These are phyloP conservation scores for Colletotrichum sp. DNA, from an alignment of 2,329 filamentous ascomycete genomes.

Conservation along the genomic window DNA sequence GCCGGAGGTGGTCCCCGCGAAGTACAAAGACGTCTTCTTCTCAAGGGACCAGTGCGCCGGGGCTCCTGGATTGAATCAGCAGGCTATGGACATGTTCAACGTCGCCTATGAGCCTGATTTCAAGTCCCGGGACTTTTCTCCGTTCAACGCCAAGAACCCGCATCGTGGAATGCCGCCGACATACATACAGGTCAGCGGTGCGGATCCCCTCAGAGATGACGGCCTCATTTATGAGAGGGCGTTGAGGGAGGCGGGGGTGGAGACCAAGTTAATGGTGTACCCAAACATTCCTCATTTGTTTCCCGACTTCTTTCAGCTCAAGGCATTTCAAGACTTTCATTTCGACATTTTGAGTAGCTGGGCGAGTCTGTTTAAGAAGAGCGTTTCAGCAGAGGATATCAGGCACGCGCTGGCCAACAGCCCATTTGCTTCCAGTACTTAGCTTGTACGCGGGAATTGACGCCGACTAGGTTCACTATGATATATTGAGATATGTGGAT, in stretches of 20 bases:
- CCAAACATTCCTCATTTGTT: background rate
- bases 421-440: background rate
- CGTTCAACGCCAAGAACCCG: conserved; percentile 32
- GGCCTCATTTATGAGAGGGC: conserved; percentile 55
- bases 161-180: conserved; percentile 44
- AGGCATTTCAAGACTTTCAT: background rate
- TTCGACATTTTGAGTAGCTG: background rate
- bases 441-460: background rate
- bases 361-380: background rate
- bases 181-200: conserved; percentile 55
- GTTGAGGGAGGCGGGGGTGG: conserved; percentile 46
- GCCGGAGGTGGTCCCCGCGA: conserved; percentile 25
- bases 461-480: background rate
- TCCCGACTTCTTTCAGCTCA: background rate
- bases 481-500: fast-evolving
- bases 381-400: background rate
- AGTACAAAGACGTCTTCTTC: conserved; percentile 41
- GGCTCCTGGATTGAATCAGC: conserved; percentile 35
- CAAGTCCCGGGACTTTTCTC: conserved; percentile 31
- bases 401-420: background rate
- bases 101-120: conserved; percentile 34
- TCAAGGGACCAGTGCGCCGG: conserved; percentile 45
- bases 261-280: conserved; percentile 34
- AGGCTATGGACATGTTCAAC: conserved; percentile 28
- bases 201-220: conserved; percentile 58